Evolutionary conservation across 129 eudicot genomes (phyloP).

Genomic region (Cynara cardunculus): DNA sequence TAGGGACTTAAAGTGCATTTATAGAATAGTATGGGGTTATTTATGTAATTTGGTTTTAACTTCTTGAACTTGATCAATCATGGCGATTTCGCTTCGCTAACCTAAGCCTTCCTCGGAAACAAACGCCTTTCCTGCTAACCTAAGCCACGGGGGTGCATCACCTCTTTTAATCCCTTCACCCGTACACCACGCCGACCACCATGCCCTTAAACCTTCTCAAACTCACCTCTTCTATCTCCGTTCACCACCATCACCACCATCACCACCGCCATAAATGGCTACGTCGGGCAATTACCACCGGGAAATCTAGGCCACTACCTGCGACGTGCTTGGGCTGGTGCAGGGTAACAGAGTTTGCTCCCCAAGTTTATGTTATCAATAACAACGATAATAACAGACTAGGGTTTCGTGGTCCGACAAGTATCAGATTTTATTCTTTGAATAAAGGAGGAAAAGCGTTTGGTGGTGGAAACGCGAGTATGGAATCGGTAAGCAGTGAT

Average conservation of each 20-base stretch:
- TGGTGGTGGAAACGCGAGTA: constrained; percentile 19
- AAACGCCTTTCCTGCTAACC: constrained; percentile 30
- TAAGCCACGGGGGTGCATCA: constrained; percentile 31
- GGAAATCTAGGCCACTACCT: constrained; percentile 18
- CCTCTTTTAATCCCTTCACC: neutral
- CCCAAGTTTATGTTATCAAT: constrained; percentile 10
- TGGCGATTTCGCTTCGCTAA: constrained; percentile 9
- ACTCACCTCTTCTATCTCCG: constrained; percentile 32
- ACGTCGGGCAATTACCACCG: constrained; percentile 26
- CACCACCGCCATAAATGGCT: constrained; percentile 35
- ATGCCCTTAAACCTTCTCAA: constrained; percentile 47
- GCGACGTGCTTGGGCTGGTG: constrained; percentile 24
- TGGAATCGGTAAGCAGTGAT: constrained; percentile 31
- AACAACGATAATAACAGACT: constrained; percentile 8
- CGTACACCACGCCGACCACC: constrained; percentile 31
- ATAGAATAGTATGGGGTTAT: neutral
- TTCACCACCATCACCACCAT: constrained; percentile 35
- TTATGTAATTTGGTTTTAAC: neutral
- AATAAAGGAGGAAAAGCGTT: constrained; percentile 19
- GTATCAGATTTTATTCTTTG: constrained; percentile 18
- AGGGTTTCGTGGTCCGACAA: constrained; percentile 42
- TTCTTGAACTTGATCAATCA: neutral
- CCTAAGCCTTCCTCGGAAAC: constrained; percentile 18
- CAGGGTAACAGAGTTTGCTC: constrained; percentile 15
- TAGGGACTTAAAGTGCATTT: neutral